These are phyloP conservation scores for Cydonia oblonga DNA, from an alignment of 331 rosid species.

Conservation along the genomic window DNA sequence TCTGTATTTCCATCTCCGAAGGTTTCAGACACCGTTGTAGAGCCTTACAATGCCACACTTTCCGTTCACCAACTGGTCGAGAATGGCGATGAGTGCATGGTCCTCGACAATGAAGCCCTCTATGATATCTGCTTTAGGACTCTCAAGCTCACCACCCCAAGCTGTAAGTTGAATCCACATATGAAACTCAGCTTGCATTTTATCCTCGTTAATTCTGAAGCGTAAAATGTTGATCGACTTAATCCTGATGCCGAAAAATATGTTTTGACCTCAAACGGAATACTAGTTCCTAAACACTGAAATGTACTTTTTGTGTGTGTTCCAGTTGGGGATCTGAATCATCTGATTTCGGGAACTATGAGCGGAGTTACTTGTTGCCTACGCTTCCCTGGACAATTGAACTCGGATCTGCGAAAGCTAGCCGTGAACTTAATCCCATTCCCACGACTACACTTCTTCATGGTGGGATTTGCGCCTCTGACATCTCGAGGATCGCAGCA, in stretches of 20 bases:
- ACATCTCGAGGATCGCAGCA: conserved; percentile 57
- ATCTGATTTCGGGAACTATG: conserved; percentile 60
- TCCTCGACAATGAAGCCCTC: conserved; percentile 46
- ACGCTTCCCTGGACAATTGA: conserved; percentile 64
- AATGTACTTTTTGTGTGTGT: neutral
- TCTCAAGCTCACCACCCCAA: conserved; percentile 57
- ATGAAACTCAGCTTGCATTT: no score
- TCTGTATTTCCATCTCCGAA: conserved; percentile 63
- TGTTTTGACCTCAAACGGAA: neutral
- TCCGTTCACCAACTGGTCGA: conserved; percentile 61
- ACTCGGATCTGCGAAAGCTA: conserved; percentile 50
- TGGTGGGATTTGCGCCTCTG: conserved; percentile 68
- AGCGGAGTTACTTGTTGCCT: conserved; percentile 68
- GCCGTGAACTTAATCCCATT: conserved; percentile 68
- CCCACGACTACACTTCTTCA: conserved; percentile 69
- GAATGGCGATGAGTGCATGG: conserved; percentile 60
- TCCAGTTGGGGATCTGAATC: conserved; percentile 64
- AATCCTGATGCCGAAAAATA: neutral
- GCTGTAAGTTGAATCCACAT: conserved; percentile 27
- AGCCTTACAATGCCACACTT: conserved; percentile 68
- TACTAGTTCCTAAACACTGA: neutral
- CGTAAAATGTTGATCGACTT: neutral
- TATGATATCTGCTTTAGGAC: conserved; percentile 45
- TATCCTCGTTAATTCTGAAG: neutral
- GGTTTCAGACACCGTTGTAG: conserved; percentile 68